Evolutionary conservation across 2,329 filamentous ascomycete species (phyloP), one percentile per base, ranked within the genome.

Genomic region (Cladosporium sp.): DNA sequence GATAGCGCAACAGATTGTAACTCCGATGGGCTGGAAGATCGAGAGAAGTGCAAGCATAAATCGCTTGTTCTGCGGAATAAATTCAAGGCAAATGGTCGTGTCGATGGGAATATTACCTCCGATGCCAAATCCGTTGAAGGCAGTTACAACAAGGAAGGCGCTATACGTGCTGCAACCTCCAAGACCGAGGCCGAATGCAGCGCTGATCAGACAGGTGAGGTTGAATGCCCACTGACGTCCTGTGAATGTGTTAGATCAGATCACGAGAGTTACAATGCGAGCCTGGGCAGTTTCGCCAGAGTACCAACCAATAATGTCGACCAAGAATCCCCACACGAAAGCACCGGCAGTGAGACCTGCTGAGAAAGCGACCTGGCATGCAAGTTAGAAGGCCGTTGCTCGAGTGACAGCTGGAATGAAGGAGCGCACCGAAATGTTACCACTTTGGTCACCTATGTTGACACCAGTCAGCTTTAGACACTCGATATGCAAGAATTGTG

Each of bases 141-240:
- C 83, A 1, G 84, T 85, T 10, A 86, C 72, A 16, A 83, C 79
- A 23, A 86, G 77, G 57, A 87, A 84, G 3, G 80, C 80, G 18
- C 71, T 79, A 74, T 86, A 86, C 13, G 75, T 80, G 63, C 82
- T 79, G 10, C 83, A 81, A 1, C 79, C 80, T 16, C 81, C 85
- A 1, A 86, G 78, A 25, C 79, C 81, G 0, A 86, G 73, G 10
- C 85, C 84, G 66, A 87, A 87, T 3, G 84, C 71, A 10, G 82
- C 82, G 0, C 83, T 77, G 62, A 86, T 78, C n/a, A 87, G 77
- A 56, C 84, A 84, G 0, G 85, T 87, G 43, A 85, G 69, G 70
- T 87, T 87, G 76, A 87, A 87, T 0, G 84, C 84, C 81, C 83
- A 86, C 63, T 79, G 78, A 32, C 85, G 81, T 61, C 78, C 79